Percentiles rank a stretch among this genome's conserved stretches.
These are phyloP conservation scores for Peronospora belbahrii DNA, from an alignment of 352 stramenopile genomes.

Conservation along the genomic window DNA sequence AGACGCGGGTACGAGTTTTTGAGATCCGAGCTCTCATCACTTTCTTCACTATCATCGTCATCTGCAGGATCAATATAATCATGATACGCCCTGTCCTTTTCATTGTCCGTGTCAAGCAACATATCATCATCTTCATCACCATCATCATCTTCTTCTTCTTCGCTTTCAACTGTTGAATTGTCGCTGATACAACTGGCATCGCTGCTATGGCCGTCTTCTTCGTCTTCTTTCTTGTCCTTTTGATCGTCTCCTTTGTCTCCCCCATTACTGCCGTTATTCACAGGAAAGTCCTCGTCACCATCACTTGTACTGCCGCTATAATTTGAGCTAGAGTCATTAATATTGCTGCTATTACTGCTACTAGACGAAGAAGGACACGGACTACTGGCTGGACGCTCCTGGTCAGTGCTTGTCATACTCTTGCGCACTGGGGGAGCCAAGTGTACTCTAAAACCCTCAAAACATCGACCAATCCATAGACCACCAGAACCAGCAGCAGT, in stretches of 20 bases:
- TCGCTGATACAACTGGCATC: constrained; percentile 37
- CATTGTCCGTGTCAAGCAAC: constrained; percentile 43
- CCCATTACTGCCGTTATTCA: constrained; percentile 2
- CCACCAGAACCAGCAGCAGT: background rate
- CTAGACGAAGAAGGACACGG: constrained; percentile 32
- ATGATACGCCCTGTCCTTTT: constrained; percentile 43
- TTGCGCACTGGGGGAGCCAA: background rate
- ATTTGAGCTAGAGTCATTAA: constrained; percentile 27
- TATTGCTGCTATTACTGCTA: constrained; percentile 26
- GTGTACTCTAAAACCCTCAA: constrained; percentile 1
- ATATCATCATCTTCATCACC: constrained; percentile 25
- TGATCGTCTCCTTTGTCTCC: constrained; percentile 13
- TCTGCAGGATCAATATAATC: constrained; percentile 29
- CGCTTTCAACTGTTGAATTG: constrained; percentile 19
- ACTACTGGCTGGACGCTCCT: constrained; percentile 30
- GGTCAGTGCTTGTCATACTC: constrained; percentile 1
- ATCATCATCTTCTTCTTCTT: constrained; percentile 18
- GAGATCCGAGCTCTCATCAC: constrained; percentile 49
- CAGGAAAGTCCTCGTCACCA: constrained; percentile 21
- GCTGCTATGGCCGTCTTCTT: constrained; percentile 21
- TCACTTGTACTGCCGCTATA: constrained; percentile 25
- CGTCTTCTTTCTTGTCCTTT: constrained; percentile 23
- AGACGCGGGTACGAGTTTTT: constrained; percentile 58
- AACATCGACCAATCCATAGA: constrained; percentile 6
- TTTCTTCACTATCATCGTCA: constrained; percentile 34